Conservation (phyloP, 768 basidiomycete genomes). For the Cystofilobasidium capitatum region DNA sequence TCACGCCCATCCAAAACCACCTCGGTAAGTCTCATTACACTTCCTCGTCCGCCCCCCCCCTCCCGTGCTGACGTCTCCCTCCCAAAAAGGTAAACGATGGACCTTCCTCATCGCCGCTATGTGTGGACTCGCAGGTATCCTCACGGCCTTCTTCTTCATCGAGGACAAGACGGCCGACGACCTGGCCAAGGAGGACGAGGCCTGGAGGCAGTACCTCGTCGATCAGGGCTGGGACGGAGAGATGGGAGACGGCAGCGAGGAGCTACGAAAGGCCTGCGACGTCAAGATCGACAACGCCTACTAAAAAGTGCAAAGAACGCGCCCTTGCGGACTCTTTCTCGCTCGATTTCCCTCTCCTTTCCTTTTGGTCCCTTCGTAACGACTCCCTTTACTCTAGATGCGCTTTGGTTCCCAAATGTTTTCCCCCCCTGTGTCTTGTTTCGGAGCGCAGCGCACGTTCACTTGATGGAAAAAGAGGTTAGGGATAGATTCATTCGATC, state of each 20-base stretch:
- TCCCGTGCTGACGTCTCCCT: neutral
- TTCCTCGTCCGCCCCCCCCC: neutral
- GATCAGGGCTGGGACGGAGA: constrained; percentile 59
- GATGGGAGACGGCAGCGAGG: constrained; percentile 50
- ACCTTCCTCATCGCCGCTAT: constrained; percentile 63
- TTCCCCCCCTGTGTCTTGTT: no score
- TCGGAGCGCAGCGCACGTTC: no score
- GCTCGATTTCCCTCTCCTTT: no score
- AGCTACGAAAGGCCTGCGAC: constrained; percentile 4
- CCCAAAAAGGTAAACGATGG: constrained; percentile 44
- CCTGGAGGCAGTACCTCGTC: constrained; percentile 51
- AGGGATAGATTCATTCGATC: no score
- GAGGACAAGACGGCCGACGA: constrained; percentile 60
- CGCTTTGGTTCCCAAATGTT: no score
- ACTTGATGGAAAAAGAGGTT: no score
- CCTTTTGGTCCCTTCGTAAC: no score
- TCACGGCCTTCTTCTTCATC: constrained; percentile 59
- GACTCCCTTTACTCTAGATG: no score
- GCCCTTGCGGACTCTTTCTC: no score
- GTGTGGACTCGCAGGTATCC: constrained; percentile 54
- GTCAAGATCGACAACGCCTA: no score
- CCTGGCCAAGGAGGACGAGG: constrained; percentile 56
- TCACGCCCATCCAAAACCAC: constrained; percentile 58
- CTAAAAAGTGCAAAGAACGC: no score
- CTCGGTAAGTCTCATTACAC: constrained; percentile 47